Evolutionary conservation across 192 early-diverging fungal genomes (phyloP).

Genomic region (Gryganskiella cystojenkinii): DNA sequence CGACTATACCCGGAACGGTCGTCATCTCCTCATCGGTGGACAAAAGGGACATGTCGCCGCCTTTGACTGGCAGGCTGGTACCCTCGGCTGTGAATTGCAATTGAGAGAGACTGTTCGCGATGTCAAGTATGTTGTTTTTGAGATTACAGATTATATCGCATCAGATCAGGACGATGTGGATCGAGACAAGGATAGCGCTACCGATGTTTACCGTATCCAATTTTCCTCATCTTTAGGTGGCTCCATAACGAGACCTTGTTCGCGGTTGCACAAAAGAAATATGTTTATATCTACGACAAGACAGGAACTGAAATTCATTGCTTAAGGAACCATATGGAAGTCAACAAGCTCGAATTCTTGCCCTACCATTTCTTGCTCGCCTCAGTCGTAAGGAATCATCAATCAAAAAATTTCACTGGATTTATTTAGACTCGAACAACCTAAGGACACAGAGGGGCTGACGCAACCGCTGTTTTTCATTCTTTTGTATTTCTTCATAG

Average conservation of each 20-base stretch:
- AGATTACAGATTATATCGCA: too few relatives aligned
- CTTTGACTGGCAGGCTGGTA: constrained; percentile 91
- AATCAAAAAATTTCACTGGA: background rate
- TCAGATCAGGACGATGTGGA: background rate
- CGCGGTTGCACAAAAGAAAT: constrained; percentile 96
- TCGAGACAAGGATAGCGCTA: background rate
- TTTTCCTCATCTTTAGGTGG: constrained; percentile 66
- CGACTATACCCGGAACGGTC: constrained; percentile 91
- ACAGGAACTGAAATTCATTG: constrained; percentile 92
- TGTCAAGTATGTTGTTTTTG: constrained; percentile 69
- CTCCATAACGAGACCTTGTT: constrained; percentile 95
- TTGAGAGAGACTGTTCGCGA: constrained; percentile 91
- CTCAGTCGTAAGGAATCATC: constrained; percentile 62
- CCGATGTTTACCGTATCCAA: background rate
- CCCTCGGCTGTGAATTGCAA: constrained; percentile 83
- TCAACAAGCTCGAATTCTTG: constrained; percentile 87
- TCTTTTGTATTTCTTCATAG: constrained; percentile 23
- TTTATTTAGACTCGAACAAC: background rate
- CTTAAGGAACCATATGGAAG: constrained; percentile 83
- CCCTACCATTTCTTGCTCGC: constrained; percentile 94
- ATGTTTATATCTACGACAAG: constrained; percentile 94
- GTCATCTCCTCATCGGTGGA: constrained; percentile 79
- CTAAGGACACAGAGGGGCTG: too few relatives aligned
- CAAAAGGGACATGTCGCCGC: constrained; percentile 89
- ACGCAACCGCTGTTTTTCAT: background rate